These are phyloP conservation scores for Juglanconis sp. DNA, from an alignment of 2,329 filamentous ascomycete species.

Conservation along the genomic window DNA sequence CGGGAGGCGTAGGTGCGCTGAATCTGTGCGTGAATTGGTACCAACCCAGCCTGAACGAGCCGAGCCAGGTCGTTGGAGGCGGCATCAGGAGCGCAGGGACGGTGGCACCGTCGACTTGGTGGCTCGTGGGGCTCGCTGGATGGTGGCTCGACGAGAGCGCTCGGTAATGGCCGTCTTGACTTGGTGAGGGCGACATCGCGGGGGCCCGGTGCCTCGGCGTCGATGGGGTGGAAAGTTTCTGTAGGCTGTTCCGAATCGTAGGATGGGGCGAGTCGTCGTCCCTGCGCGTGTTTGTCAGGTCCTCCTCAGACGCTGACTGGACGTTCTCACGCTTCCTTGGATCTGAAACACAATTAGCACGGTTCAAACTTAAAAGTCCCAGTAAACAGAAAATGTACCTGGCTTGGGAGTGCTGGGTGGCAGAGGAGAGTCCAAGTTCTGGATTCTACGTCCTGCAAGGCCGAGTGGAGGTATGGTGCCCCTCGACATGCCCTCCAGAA, in stretches of 20 bases:
- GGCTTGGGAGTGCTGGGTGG: slow-evolving; percentile 46
- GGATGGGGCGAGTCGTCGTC: slow-evolving; percentile 26
- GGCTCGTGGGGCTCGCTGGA: slow-evolving; percentile 10
- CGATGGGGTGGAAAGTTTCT: slow-evolving; percentile 29
- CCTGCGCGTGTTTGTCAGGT: slow-evolving; percentile 23
- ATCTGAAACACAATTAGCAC: slow-evolving; percentile 23
- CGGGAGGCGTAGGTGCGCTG: slow-evolving; percentile 8
- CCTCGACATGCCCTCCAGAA: slow-evolving; percentile 39
- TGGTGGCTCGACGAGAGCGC: slow-evolving; percentile 19
- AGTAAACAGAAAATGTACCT: slow-evolving; percentile 30
- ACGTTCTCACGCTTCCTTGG: slow-evolving; percentile 31
- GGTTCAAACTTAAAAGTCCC: slow-evolving; percentile 16
- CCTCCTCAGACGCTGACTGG: slow-evolving; percentile 30
- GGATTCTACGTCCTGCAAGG: slow-evolving; percentile 45
- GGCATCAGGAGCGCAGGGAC: slow-evolving; percentile 48
- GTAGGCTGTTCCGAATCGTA: slow-evolving; percentile 27
- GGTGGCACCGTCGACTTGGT: slow-evolving; percentile 11
- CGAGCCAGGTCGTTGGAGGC: slow-evolving; percentile 39
- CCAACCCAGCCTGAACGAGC: slow-evolving; percentile 26
- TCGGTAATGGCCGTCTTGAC: slow-evolving; percentile 31
- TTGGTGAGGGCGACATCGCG: slow-evolving; percentile 39
- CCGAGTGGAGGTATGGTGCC: slow-evolving; percentile 35
- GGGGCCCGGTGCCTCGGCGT: slow-evolving; percentile 28
- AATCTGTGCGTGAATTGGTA: slow-evolving; percentile 1
- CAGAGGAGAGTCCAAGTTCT: slow-evolving; percentile 54